Evolutionary conservation across 2,329 filamentous ascomycete species (phyloP).

Genomic region (Botrytis fragariae): DNA sequence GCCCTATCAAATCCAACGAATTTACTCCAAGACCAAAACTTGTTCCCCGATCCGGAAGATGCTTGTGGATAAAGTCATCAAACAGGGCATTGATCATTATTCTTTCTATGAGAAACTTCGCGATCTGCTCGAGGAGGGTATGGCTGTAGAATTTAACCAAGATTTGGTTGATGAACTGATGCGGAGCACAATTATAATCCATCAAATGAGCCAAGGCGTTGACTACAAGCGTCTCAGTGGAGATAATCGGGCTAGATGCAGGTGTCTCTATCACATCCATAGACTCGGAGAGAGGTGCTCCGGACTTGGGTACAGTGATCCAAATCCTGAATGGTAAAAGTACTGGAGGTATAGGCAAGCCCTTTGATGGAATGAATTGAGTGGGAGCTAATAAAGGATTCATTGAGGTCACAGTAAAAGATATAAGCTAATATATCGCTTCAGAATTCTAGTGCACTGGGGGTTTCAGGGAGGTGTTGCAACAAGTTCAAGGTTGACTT

Average conservation of each 20-base stretch:
- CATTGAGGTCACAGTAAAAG: too few species aligned
- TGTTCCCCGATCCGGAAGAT: not conserved
- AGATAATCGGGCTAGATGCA: rapidly evolving
- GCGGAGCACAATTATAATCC: not conserved
- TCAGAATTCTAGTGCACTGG: too few species aligned
- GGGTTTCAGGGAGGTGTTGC: too few species aligned
- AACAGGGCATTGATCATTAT: rapidly evolving
- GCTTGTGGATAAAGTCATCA: not conserved
- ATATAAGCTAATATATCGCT: too few species aligned
- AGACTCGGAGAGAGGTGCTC: not conserved
- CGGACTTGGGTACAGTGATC: too few species aligned
- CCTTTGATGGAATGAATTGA: too few species aligned
- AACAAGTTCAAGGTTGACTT: too few species aligned
- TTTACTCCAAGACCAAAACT: not conserved
- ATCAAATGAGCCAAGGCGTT: not conserved
- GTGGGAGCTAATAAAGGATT: too few species aligned
- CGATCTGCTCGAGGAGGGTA: not conserved
- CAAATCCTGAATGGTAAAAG: not conserved
- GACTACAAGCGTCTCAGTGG: not conserved
- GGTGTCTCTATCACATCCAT: not conserved
- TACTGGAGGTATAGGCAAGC: not conserved
- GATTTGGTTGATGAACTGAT: not conserved
- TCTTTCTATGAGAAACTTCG: not conserved
- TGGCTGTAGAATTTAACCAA: not conserved
- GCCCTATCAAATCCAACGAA: not conserved